Evolutionary conservation across 192 early-diverging fungal genomes (phyloP), one percentile per base, ranked within the genome.

Genomic region (Diversispora epigaea): DNA sequence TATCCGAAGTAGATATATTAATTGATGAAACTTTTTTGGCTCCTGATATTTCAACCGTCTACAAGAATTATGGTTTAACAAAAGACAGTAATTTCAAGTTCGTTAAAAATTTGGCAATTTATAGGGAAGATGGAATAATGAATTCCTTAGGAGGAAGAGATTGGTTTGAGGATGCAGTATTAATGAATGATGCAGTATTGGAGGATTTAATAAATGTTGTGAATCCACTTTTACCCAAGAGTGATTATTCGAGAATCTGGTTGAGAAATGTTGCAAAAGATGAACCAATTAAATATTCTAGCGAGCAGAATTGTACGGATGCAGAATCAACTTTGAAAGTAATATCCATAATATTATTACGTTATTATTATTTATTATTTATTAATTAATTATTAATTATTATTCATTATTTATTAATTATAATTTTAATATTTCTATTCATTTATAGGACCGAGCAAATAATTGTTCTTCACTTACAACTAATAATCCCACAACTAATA

Each of bases 141-240:
- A 92, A 83, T 79, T 79, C 77, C 3, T 81, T 82, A 54, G 87
- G 87, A 68, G 91, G 91, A 39, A 79, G 81, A 56, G 91, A 89
- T 68, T 93, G 91, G 91, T 92, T 91, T 76, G 88, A 89, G 62
- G 71, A 84, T 8, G 90, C 89, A 6, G 78, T 91, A 41, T 86
- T 71, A 17, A 90, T 90, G 84, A 82, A 84, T 15, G 90, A 93
- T 77, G 88, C 88, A 21, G 79, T 89, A 21, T 83, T 93, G 50
- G 87, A 91, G 75, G 92, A 93, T 75, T 66, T 93, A 6, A 83
- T 92, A 64, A 85, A 87, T 58, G 88, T 86, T 3, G 79, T 85
- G 15, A 87, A 91, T 68, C 87, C 90, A 22, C 77, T 78, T 15
- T 85, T 83, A 21, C 81, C 85, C 43, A 84, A 83, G 67, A 44